Base-by-base conservation (phyloP, 495 filamentous ascomycete genomes). In the Corynascus novoguineensis region DNA sequence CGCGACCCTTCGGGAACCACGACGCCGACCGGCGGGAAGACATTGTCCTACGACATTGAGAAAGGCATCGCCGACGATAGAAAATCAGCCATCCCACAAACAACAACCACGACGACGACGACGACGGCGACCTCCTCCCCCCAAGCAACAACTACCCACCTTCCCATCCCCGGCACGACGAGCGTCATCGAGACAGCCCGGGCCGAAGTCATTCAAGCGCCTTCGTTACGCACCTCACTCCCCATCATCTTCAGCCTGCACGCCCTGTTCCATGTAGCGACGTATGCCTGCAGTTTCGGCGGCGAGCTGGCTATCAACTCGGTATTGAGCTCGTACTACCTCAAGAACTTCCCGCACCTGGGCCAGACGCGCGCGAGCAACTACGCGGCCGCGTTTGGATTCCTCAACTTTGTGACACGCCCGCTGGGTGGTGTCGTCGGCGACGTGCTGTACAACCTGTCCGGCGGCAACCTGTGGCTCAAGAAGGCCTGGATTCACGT, bases 351-450 rank as follows among this genome's bases (percentile, higher is more conserved):
- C 76, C 83, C 85, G 1, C 47, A 68, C 12, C 83, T 95, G 46
- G 81, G 81, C 5, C 88, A 92, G 68, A 92, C 89, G 9, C 70
- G 77, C 24, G 82, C 86, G 7, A 83, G 87, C 3, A 79, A 82
- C 61, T 95, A 86, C 85, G 88, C 89, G 0, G 88, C 91, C 53
- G 92, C 95, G 84, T 96, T 95, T 66, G 91, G 91, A 10, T 84
- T 96, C 48, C 74, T 96, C 27, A 95, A 96, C 70, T 73, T 92
- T 32, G 69, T 86, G 53, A 87, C 81, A 53, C 81, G 91, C 1
- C 91, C 91, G 0, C 62, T 82, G 0, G 91, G 91, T 42, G 91
- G 91, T 1, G 77, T 88, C 15, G 57, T 90, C 12, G 78, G 82
- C 3, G 91, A 96, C 59, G 24, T 86, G n/a, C 64, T 92, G 2